A percentile compares a stretch with the other conserved stretches of the same genome.
phyloP scores from a whole-genome alignment of 345 rosid species.

The Sisymbrium irio region DNA sequence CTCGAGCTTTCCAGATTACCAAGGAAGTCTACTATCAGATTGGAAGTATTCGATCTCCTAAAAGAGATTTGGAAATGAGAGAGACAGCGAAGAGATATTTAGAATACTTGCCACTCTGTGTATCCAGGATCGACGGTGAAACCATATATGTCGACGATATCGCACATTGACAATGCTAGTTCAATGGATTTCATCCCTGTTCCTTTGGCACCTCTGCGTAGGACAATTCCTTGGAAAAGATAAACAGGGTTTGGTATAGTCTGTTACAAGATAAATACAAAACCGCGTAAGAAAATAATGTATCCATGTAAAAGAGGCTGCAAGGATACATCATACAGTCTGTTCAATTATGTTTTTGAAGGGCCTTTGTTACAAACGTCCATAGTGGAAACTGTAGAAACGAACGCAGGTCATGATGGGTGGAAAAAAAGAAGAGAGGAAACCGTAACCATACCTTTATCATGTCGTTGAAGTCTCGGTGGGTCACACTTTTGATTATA shows the following conservation, averaged over 20 bases:
- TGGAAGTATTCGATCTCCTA: background rate
- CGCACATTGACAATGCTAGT: slow-evolving; percentile 94
- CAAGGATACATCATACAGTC: slow-evolving; percentile 10
- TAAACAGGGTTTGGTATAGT: slow-evolving; percentile 91
- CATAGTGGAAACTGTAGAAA: background rate
- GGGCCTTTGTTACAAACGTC: background rate
- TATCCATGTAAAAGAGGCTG: background rate
- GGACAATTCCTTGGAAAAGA: slow-evolving; percentile 95
- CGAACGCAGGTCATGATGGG: background rate
- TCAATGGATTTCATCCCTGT: slow-evolving; percentile 97
- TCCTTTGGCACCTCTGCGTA: slow-evolving; percentile 98
- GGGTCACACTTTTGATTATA: slow-evolving; percentile 87
- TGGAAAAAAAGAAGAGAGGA: background rate
- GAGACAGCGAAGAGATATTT: slow-evolving; percentile 2
- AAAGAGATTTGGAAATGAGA: background rate
- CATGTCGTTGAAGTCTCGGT: slow-evolving; percentile 85
- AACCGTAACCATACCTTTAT: slow-evolving; percentile 60
- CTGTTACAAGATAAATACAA: slow-evolving; percentile 44
- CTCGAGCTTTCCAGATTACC: background rate
- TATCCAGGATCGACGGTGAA: slow-evolving; percentile 99
- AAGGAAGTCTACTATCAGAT: background rate
- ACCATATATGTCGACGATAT: slow-evolving; percentile 90
- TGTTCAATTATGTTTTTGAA: background rate
- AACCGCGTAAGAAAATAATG: background rate
- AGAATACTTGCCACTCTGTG: slow-evolving; percentile 74